These are phyloP conservation scores for Daldinia childiae DNA, from an alignment of 495 filamentous ascomycete genomes.

Conservation along the genomic window DNA sequence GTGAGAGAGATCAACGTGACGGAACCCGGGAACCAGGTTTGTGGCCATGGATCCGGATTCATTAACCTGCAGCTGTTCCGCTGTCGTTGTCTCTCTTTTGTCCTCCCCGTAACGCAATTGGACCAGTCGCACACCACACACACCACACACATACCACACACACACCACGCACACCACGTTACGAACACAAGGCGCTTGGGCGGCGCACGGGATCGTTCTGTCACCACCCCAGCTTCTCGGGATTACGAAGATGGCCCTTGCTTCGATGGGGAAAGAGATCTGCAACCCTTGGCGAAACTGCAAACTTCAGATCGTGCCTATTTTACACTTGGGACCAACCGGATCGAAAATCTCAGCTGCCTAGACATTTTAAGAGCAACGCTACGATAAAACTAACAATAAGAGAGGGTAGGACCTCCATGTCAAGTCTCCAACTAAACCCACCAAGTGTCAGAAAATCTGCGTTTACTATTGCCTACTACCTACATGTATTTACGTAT, in stretches of 20 bases:
- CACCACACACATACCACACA: conserved; percentile 21
- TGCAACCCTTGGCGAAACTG: conserved; percentile 35
- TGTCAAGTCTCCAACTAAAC: background rate
- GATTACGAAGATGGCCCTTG: conserved; percentile 42
- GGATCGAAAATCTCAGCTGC: conserved; percentile 25
- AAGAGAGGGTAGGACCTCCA: background rate
- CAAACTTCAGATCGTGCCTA: conserved; percentile 43
- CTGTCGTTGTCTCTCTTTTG: conserved; percentile 42
- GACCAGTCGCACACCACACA: conserved; percentile 30
- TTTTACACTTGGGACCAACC: conserved; percentile 37
- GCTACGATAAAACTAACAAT: background rate
- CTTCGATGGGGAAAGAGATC: conserved; percentile 39
- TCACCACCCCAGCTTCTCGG: conserved; percentile 42
- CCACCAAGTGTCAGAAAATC: conserved; percentile 10
- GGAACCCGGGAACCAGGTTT: conserved; percentile 39
- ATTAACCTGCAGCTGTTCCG: conserved; percentile 43
- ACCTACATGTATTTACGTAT: background rate
- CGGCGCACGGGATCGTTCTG: conserved; percentile 42
- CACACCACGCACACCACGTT: conserved; percentile 28
- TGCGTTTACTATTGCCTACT: background rate
- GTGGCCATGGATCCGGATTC: conserved; percentile 42
- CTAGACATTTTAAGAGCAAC: conserved; percentile 16
- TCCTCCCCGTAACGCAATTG: conserved; percentile 37
- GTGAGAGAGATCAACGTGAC: conserved; percentile 39
- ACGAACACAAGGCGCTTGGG: conserved; percentile 38